Conservation (phyloP, 1,139 yeast genomes). For the Saccharomycopsis hybrid region DNA sequence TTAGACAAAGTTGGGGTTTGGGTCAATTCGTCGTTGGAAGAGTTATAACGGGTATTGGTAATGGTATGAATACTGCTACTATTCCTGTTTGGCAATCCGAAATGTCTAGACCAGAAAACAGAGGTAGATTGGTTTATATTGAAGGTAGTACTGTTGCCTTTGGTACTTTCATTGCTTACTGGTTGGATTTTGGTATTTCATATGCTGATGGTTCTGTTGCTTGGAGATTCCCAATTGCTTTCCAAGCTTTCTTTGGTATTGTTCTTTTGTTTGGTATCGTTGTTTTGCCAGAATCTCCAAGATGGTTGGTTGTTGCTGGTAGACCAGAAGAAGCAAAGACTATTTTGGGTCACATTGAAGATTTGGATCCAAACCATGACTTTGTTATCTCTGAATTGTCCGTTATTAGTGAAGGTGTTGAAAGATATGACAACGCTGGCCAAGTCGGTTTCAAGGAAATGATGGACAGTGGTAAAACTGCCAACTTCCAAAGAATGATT, state of each 20-base stretch:
- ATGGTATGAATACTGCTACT: slow-evolving; percentile 73
- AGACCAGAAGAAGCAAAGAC: slow-evolving; percentile 43
- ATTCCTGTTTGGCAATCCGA: slow-evolving; percentile 82
- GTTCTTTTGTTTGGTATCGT: slow-evolving; percentile 28
- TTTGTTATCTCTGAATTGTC: slow-evolving; percentile 39
- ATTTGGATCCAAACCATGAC: slow-evolving; percentile 36
- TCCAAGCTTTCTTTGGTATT: slow-evolving; percentile 39
- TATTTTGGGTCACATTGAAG: slow-evolving; percentile 26
- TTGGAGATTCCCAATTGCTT: slow-evolving; percentile 42
- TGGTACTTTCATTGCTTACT: slow-evolving; percentile 68
- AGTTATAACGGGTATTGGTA: slow-evolving; percentile 72
- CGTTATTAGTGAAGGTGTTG: slow-evolving; percentile 32
- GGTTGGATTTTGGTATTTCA: slow-evolving; percentile 71
- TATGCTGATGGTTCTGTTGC: slow-evolving; percentile 47
- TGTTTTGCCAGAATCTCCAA: slow-evolving; percentile 63
- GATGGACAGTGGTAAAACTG: slow-evolving; percentile 46
- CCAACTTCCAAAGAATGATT: slow-evolving; percentile 34
- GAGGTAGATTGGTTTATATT: slow-evolving; percentile 65
- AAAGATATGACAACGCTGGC: slow-evolving; percentile 27
- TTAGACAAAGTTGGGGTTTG: slow-evolving; percentile 39
- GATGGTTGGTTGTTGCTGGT: slow-evolving; percentile 59
- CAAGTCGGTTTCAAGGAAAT: slow-evolving; percentile 35
- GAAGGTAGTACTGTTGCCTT: slow-evolving; percentile 69
- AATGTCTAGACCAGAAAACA: slow-evolving; percentile 60
- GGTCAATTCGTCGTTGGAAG: slow-evolving; percentile 73